Base-by-base conservation (phyloP, 306 rosid species). In the Cicer judaicum region DNA sequence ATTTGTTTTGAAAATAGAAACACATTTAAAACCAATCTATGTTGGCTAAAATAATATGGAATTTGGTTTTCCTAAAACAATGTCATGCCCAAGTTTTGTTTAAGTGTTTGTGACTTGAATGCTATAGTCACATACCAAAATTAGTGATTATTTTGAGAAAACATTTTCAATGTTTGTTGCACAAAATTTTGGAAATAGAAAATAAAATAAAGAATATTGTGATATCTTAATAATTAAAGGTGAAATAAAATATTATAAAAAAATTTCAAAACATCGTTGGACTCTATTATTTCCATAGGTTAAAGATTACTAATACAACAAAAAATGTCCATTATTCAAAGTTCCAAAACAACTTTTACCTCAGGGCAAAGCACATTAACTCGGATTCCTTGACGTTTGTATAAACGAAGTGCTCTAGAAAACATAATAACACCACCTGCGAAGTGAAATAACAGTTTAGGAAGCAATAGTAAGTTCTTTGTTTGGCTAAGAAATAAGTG, bases 281-380 rank as follows among this genome's bases (percentile, higher is more conserved):
- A 40, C 16, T 7, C 54, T 24, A 71, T 39, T 64, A 70, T 56
- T 65, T 47, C 18, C 18, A 64, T n/a, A 60, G n/a, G 73, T 71
- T 78, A 72, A 46, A 71, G 68, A 65, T 40, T 69, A 63, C 39
- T 73, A 43, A 14, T 54, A 48, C 74, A 10, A 72, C 62, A 44
- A 57, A 47, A 64, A 76, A 42, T 36, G 64, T 55, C 7, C 53
- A 72, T 72, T 12, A 39, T 55, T 75, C 44, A 18, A 72, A 72
- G 42, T 62, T 64, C 50, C 38, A 68, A 78, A 43, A 36, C 54
- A 40, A 78, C 41, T 77, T 84, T 83, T 81, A 94, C 98, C 91
- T 94, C 98, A 62, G 98, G 98, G 81, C 96, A 91, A 79, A 94
- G 90, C 75, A 90, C 98, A 75, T 94, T 94, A 80, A 94, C 44